Conservation (phyloP, 2,329 filamentous ascomycete species). For the Diaporthe vexans region DNA sequence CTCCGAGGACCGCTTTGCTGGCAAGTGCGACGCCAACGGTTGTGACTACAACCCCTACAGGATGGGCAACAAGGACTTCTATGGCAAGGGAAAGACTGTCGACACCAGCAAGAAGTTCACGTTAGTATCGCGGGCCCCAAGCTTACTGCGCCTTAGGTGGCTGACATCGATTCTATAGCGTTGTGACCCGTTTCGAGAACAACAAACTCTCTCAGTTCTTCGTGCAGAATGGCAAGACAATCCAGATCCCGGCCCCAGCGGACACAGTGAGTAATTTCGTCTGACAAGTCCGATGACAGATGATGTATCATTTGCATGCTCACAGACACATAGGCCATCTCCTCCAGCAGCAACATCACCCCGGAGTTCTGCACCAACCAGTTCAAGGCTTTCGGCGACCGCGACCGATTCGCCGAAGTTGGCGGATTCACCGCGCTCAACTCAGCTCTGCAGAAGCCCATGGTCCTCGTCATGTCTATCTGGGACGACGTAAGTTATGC, state of each 20-base stretch:
- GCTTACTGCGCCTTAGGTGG: constrained; percentile 47
- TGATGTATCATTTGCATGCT: neutral
- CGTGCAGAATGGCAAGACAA: constrained; percentile 68
- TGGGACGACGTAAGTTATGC: constrained; percentile 64
- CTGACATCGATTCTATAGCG: neutral
- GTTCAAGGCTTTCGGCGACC: constrained; percentile 66
- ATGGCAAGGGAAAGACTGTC: constrained; percentile 68
- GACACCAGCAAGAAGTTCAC: constrained; percentile 71
- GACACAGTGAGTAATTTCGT: neutral
- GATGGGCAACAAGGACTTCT: constrained; percentile 72
- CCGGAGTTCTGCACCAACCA: constrained; percentile 67
- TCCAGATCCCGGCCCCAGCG: constrained; percentile 59
- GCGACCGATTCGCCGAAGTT: constrained; percentile 63
- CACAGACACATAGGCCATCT: constrained; percentile 43
- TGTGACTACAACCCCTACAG: constrained; percentile 79
- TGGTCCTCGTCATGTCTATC: constrained; percentile 74
- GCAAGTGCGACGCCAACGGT: constrained; percentile 74
- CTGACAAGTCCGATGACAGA: too few species aligned
- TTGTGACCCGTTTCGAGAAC: constrained; percentile 53
- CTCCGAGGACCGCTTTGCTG: constrained; percentile 65
- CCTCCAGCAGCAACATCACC: constrained; percentile 60
- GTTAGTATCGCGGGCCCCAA: constrained; percentile 56
- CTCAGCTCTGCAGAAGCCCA: constrained; percentile 64
- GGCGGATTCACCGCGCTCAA: constrained; percentile 69
- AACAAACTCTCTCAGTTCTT: constrained; percentile 71